Conservation (phyloP, 805 yeast species). For the Lachancea sp. region DNA sequence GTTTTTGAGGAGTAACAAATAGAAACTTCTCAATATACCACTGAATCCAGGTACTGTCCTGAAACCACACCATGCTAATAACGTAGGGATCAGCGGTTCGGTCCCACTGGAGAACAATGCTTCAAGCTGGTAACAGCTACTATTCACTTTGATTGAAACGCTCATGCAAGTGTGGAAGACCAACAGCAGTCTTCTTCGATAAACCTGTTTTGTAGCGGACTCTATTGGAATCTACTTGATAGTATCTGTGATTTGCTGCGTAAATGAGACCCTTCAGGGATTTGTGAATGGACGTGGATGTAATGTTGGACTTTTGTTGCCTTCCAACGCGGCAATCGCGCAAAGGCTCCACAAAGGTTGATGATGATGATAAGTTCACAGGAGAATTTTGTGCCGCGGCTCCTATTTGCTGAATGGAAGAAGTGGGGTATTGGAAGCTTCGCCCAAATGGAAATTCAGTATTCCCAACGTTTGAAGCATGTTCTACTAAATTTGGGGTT, state of each 20-base stretch:
- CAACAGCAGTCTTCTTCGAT: constrained; percentile 14
- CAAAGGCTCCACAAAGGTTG: no score
- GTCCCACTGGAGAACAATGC: constrained; percentile 19
- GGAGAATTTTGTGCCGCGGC: no score
- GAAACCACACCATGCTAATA: constrained; percentile 22
- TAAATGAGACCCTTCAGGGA: constrained; percentile 25
- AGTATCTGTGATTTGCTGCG: constrained; percentile 21
- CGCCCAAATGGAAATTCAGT: no score
- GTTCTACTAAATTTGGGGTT: no score
- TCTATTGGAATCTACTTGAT: constrained; percentile 23
- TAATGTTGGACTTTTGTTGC: not conserved
- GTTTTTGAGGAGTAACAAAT: no score
- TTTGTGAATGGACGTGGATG: constrained; percentile 16
- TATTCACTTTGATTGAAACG: not conserved
- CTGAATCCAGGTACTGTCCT: no score
- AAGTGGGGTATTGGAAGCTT: no score
- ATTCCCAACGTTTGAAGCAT: no score
- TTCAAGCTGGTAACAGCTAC: not conserved
- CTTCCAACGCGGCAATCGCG: no score
- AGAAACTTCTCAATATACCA: no score
- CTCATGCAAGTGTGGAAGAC: constrained; percentile 7
- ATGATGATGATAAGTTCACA: no score
- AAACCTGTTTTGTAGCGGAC: constrained; percentile 25
- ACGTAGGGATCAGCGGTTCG: constrained; percentile 23
- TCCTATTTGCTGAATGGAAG: no score